These are phyloP conservation scores for Alternaria viburni DNA, from an alignment of 2,329 filamentous ascomycete species.

Conservation along the genomic window DNA sequence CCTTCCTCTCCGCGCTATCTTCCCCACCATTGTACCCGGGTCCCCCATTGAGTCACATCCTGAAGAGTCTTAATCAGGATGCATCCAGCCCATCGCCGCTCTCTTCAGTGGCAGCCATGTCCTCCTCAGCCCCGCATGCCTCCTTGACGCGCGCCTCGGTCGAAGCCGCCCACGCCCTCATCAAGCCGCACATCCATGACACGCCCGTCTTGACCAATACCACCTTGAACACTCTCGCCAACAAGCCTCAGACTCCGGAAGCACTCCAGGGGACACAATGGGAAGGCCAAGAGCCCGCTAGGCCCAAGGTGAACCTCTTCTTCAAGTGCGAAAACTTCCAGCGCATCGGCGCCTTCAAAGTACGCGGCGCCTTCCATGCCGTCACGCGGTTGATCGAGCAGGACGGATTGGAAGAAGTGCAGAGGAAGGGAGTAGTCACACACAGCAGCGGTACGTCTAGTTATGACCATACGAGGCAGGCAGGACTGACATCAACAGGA, in stretches of 20 bases:
- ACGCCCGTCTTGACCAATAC: conserved; percentile 84
- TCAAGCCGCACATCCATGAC: conserved; percentile 76
- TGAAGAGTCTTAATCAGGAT: conserved; percentile 6
- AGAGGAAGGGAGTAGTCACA: conserved; percentile 78
- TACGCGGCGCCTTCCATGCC: conserved; percentile 87
- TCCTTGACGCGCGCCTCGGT: conserved; percentile 78
- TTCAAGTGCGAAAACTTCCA: conserved; percentile 98
- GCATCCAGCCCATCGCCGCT: background rate
- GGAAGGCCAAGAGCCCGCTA: conserved; percentile 63
- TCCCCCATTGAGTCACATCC: background rate
- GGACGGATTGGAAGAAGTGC: conserved; percentile 44
- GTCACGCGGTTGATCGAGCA: conserved; percentile 72
- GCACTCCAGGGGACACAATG: conserved; percentile 64
- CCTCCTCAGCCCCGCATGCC: conserved; percentile 35
- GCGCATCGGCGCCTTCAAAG: conserved; percentile 91
- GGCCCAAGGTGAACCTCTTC: conserved; percentile 74
- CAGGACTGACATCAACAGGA: conserved; percentile 58
- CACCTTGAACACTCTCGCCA: conserved; percentile 77
- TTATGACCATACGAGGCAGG: background rate
- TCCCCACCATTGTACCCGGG: background rate
- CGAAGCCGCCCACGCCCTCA: conserved; percentile 71
- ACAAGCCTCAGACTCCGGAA: conserved; percentile 65
- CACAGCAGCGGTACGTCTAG: conserved; percentile 77
- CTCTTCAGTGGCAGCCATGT: background rate
- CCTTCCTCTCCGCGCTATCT: background rate